These are phyloP conservation scores for Cytospora chrysosperma DNA, from an alignment of 2,329 filamentous ascomycete species.

Conservation along the genomic window DNA sequence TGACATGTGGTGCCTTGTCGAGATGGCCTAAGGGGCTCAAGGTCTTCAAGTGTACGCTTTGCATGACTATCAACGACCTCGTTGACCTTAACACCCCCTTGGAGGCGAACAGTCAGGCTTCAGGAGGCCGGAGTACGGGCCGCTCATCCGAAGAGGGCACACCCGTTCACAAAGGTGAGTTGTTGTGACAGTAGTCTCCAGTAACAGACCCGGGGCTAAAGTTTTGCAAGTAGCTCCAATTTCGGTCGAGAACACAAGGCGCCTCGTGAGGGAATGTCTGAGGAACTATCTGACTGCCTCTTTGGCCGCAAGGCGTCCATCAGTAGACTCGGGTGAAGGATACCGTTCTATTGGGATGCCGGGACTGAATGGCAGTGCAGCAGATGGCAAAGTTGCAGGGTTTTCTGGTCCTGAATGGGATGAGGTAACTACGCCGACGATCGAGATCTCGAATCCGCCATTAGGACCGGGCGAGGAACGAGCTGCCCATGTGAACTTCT, in stretches of 20 bases:
- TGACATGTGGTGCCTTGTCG: constrained; percentile 80
- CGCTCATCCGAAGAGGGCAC: constrained; percentile 26
- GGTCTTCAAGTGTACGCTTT: constrained; percentile 80
- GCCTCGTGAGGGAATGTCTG: constrained; percentile 46
- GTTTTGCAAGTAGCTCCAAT: constrained; percentile 35
- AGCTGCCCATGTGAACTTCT: constrained; percentile 28
- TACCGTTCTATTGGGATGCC: constrained; percentile 10
- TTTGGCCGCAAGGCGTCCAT: constrained; percentile 25
- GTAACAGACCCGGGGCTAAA: constrained; percentile 3
- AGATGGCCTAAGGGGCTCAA: constrained; percentile 73
- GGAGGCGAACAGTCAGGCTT: constrained; percentile 12
- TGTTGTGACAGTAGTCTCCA: neutral
- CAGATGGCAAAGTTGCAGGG: neutral
- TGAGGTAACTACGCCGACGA: constrained; percentile 5
- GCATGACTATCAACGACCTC: constrained; percentile 81
- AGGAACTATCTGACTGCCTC: constrained; percentile 37
- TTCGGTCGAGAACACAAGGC: constrained; percentile 59
- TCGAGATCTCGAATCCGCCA: constrained; percentile 13
- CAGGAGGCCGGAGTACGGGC: neutral
- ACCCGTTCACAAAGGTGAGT: constrained; percentile 20
- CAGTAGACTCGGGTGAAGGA: constrained; percentile 14
- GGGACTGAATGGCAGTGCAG: neutral
- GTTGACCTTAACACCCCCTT: constrained; percentile 27
- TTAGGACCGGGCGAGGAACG: constrained; percentile 26
- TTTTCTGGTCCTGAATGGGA: neutral